Base-by-base conservation (phyloP, 352 stramenopile genomes). In the Phytophthora parvispora region DNA sequence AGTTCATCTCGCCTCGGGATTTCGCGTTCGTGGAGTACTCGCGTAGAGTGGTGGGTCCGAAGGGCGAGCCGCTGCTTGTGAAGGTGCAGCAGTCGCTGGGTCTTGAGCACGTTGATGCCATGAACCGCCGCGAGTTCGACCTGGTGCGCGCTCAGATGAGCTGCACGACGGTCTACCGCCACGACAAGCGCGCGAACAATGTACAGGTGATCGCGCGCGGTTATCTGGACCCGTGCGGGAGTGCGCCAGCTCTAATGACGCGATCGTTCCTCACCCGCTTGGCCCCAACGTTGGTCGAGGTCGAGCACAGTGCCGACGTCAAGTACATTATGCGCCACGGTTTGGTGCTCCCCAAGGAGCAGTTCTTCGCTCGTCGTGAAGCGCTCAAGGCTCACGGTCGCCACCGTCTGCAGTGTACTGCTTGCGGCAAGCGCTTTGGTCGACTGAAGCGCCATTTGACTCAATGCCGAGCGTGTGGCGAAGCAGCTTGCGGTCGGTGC, bases 1-100 rank as follows among this genome's bases (percentile, higher is more conserved):
- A 85, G 76, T 78, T 84, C 63, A 64, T 84, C 20, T 83, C 77
- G 18, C 75, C 74, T n/a, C 76, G 78, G 9, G 78, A 87, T 42
- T 84, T 81, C 40, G 76, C 74, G 24, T 87, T 79, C 43, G 54
- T 87, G 20, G 76, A 87, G 59, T 87, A 83, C 49, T 83, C 74
- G 13, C 70, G 66, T 15, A 64, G 74, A 31, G 63, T 81, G 10
- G 49, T 66, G 6, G 78, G 81, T 29, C 60, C 64, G 7, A 71
- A 67, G 36, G 76, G 76, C n/a, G 76, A 83, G 50, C 64, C 73
- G 8, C 40, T 86, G 40, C 68, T 86, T 6, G 73, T 84, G 31
- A 84, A 84, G 29, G 77, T 84, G n/a, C 68, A 80, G 49, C 73
- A 80, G 50, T 77, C 78, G 29, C 60, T 86, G 6, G 58, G 60